Conservation (phyloP, 192 early-diverging fungal genomes). For the Rhizophagus clarus region DNA sequence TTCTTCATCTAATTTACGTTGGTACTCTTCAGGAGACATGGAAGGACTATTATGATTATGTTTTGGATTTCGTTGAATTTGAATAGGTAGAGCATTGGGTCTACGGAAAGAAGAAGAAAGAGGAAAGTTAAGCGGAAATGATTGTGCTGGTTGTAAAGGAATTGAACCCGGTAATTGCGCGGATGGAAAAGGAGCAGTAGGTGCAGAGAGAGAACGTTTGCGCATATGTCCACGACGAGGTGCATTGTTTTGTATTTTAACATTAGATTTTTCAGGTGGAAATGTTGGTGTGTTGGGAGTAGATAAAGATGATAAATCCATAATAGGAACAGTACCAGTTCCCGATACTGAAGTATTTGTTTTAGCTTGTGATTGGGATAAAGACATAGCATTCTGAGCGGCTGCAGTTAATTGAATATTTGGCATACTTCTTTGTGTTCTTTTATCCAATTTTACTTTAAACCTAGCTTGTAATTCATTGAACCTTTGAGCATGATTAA, state of each 20-base stretch:
- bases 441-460: conserved; percentile 27
- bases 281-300: conserved; percentile 22
- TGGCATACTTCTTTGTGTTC: conserved; percentile 26
- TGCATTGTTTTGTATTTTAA: background rate
- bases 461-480: conserved; percentile 26
- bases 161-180: background rate
- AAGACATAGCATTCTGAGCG: background rate
- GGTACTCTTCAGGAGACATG: conserved; percentile 48
- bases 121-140: conserved; percentile 15
- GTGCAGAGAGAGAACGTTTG: conserved; percentile 32
- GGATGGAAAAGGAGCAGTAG: conserved; percentile 3
- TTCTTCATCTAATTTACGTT: conserved; percentile 60
- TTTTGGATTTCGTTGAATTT: conserved; percentile 30
- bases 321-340: background rate
- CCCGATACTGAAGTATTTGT: background rate
- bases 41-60: conserved; percentile 20
- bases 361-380: conserved; percentile 7
- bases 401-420: conserved; percentile 27
- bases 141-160: conserved; percentile 15
- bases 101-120: conserved; percentile 9
- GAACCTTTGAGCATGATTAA: conserved; percentile 32
- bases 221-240: conserved; percentile 33
- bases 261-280: conserved; percentile 11
- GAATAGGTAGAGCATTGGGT: conserved; percentile 30
- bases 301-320: conserved; percentile 8